Evolutionary conservation across 768 basidiomycete genomes (phyloP).

Genomic region (Tephrocybe rancida): DNA sequence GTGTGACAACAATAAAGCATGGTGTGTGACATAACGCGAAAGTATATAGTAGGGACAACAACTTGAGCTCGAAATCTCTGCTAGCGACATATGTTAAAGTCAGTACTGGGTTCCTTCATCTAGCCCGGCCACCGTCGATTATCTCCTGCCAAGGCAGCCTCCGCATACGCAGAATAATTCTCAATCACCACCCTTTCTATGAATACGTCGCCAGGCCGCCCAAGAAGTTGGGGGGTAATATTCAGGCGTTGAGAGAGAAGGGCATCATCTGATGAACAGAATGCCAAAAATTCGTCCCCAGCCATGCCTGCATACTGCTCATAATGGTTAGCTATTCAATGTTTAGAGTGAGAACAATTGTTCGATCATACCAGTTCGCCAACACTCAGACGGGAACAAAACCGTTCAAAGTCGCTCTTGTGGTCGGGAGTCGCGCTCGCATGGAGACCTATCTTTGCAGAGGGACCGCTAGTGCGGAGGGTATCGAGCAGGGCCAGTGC

Average conservation of each 20-base stretch:
- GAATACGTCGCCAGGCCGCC: slow-evolving; percentile 46
- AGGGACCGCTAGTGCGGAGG: slow-evolving; percentile 51
- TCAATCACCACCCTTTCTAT: slow-evolving; percentile 60
- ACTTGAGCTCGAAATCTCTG: too few species aligned
- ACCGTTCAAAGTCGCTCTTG: slow-evolving; percentile 47
- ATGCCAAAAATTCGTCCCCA: slow-evolving; percentile 53
- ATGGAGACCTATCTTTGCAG: slow-evolving; percentile 46
- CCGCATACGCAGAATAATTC: slow-evolving; percentile 60
- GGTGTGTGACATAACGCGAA: slow-evolving; percentile 20
- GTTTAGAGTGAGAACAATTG: not conserved
- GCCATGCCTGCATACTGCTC: slow-evolving; percentile 59
- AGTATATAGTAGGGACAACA: not conserved
- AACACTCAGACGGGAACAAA: slow-evolving; percentile 49
- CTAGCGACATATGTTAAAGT: not conserved
- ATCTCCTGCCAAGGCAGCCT: slow-evolving; percentile 48
- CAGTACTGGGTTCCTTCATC: not conserved
- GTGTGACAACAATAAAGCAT: slow-evolving; percentile 19
- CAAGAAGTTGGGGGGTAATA: slow-evolving; percentile 46
- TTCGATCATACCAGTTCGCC: slow-evolving; percentile 54
- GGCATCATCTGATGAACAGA: slow-evolving; percentile 57
- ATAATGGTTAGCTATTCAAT: slow-evolving; percentile 1
- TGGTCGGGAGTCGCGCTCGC: slow-evolving; percentile 42
- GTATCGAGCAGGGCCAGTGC: slow-evolving; percentile 55
- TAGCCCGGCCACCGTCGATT: slow-evolving; percentile 33
- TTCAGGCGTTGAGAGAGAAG: slow-evolving; percentile 51